Conservation (phyloP, 352 stramenopile species). For the Globisporangium apiculatum region DNA sequence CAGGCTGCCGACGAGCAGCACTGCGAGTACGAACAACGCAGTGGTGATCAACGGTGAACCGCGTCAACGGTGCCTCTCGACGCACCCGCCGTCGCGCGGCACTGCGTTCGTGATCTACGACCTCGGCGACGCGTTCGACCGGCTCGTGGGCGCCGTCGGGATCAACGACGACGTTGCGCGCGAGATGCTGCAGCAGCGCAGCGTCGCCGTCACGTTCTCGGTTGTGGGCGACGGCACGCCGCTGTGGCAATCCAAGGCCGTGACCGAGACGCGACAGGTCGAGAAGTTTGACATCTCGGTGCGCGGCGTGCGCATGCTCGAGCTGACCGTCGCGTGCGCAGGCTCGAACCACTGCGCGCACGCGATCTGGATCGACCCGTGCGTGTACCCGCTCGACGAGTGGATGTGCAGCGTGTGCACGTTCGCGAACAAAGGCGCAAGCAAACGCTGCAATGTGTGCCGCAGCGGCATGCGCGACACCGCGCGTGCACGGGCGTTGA, state of each 20-base stretch:
- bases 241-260: conserved; percentile 70
- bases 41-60: conserved; percentile 58
- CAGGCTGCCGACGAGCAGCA: conserved; percentile 9
- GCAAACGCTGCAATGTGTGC: conserved; percentile 46
- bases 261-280: conserved; percentile 26
- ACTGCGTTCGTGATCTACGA: conserved; percentile 83
- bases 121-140: conserved; percentile 48
- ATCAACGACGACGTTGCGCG: conserved; percentile 71
- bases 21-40: conserved; percentile 14
- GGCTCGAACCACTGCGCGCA: conserved; percentile 78
- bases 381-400: conserved; percentile 55
- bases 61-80: conserved; percentile 73
- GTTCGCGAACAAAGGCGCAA: conserved; percentile 62
- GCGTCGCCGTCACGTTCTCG: conserved; percentile 52
- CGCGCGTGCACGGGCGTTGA: not conserved
- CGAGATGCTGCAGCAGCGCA: conserved; percentile 51
- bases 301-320: conserved; percentile 59
- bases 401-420: conserved; percentile 61
- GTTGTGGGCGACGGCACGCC: conserved; percentile 60
- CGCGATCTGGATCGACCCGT: conserved; percentile 76
- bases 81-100: conserved; percentile 60
- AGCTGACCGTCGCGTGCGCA: conserved; percentile 56
- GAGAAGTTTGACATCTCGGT: conserved; percentile 64
- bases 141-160: conserved; percentile 44
- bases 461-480: conserved; percentile 18